Conservation (phyloP, 148 eudicot species). For the Rhododendron simsii region DNA sequence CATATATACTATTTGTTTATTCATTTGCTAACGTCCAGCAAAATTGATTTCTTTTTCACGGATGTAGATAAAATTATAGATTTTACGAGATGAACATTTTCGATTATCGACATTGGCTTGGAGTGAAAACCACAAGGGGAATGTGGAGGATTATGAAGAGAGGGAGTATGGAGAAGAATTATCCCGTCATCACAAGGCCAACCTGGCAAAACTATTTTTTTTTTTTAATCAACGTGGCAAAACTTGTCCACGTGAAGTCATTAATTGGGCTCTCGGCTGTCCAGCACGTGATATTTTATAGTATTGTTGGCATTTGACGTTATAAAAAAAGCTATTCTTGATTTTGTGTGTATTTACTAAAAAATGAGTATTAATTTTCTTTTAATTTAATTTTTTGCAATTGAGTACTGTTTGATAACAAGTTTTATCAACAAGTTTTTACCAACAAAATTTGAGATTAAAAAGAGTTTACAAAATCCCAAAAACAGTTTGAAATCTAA, state of each 20-base stretch:
- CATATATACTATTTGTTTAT: too few species aligned
- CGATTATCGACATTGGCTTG: too few species aligned
- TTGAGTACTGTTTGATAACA: not conserved
- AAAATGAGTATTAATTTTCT: not conserved
- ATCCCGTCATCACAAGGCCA: not conserved
- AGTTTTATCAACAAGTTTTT: not conserved
- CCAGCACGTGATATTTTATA: not conserved
- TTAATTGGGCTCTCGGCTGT: not conserved
- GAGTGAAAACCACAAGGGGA: too few species aligned
- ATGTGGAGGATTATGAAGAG: too few species aligned
- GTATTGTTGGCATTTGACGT: not conserved
- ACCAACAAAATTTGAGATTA: not conserved
- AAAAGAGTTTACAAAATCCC: not conserved
- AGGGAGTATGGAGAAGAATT: too few species aligned
- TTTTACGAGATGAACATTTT: too few species aligned
- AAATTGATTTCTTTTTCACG: too few species aligned
- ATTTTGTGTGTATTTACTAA: not conserved
- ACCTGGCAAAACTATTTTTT: not conserved
- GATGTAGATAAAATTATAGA: too few species aligned
- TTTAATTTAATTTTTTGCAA: not conserved
- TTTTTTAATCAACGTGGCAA: not conserved
- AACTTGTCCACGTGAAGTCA: not conserved
- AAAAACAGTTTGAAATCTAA: not conserved
- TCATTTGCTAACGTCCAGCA: too few species aligned
- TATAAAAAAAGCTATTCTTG: not conserved